These are phyloP conservation scores for Irpex rosettiformis DNA, from an alignment of 1,284 basidiomycete genomes.

Conservation along the genomic window DNA sequence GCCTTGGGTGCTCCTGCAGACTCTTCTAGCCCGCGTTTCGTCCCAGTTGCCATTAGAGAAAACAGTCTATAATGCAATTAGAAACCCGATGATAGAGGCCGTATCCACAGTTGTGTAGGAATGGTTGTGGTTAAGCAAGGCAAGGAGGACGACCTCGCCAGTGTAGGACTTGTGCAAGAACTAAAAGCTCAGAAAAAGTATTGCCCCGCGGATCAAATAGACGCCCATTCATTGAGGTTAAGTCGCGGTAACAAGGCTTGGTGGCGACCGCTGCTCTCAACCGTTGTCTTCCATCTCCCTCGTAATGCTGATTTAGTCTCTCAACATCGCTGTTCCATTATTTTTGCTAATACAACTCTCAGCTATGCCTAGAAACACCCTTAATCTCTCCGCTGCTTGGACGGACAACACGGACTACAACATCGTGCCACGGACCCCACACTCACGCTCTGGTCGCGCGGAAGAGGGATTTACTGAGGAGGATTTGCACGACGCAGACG, in stretches of 20 bases:
- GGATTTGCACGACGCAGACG: conserved; percentile 44
- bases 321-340: neutral
- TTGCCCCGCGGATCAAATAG: neutral
- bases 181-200: neutral
- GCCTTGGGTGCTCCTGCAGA: conserved; percentile 40
- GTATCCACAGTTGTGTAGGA: neutral
- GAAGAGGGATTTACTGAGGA: conserved; percentile 50
- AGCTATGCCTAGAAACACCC: conserved; percentile 6
- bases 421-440: conserved; percentile 62
- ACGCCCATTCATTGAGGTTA: neutral
- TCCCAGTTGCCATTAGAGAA: conserved; percentile 23
- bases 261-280: too few species aligned
- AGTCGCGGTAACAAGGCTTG: too few species aligned
- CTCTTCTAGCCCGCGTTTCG: conserved; percentile 63
- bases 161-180: neutral
- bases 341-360: neutral
- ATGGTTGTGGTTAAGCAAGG: neutral
- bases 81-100: too few species aligned
- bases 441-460: conserved; percentile 53
- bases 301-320: neutral
- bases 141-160: neutral
- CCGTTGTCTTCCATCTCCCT: neutral
- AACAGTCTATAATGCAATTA: neutral
- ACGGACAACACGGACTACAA: conserved; percentile 32
- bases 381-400: conserved; percentile 27